Conservation (phyloP, 1,284 basidiomycete species). For the Cutaneotrichosporon sp. region DNA sequence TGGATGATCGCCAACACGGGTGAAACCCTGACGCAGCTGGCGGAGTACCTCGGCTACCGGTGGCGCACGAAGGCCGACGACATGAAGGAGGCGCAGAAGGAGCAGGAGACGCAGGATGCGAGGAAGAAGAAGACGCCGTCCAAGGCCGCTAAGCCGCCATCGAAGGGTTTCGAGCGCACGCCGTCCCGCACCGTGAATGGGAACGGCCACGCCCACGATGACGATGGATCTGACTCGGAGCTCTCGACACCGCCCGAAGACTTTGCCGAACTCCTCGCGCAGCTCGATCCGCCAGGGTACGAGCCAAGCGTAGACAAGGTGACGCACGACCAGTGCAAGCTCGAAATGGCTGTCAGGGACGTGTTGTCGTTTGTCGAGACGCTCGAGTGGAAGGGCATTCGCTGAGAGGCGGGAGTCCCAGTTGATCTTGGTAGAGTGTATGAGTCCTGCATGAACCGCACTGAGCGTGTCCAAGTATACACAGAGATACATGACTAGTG, state of each 20-base stretch:
- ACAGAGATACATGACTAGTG: no score
- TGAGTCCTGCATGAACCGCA: no score
- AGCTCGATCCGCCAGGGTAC: conserved; percentile 24
- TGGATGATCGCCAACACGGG: conserved; percentile 38
- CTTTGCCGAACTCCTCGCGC: conserved; percentile 14
- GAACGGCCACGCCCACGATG: background rate
- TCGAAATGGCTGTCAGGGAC: conserved; percentile 11
- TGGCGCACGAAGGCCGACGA: conserved; percentile 12
- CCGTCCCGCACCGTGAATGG: background rate
- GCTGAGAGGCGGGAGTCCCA: background rate
- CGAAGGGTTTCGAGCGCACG: conserved; percentile 4
- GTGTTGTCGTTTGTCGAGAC: conserved; percentile 31
- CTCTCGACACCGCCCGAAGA: conserved; percentile 17
- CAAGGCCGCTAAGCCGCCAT: conserved; percentile 3
- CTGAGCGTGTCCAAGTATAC: no score
- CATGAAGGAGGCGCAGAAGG: conserved; percentile 4
- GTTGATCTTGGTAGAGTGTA: no score
- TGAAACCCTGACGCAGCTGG: conserved; percentile 18
- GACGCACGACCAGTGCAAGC: conserved; percentile 10
- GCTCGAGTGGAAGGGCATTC: conserved; percentile 34
- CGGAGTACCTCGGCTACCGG: conserved; percentile 26
- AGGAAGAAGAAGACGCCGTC: conserved; percentile 3
- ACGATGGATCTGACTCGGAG: conserved; percentile 7
- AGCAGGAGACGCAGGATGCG: conserved; percentile 8
- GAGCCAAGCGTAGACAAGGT: background rate